Conservation (phyloP, 2,329 filamentous ascomycete species). For the Trichoderma sp. region DNA sequence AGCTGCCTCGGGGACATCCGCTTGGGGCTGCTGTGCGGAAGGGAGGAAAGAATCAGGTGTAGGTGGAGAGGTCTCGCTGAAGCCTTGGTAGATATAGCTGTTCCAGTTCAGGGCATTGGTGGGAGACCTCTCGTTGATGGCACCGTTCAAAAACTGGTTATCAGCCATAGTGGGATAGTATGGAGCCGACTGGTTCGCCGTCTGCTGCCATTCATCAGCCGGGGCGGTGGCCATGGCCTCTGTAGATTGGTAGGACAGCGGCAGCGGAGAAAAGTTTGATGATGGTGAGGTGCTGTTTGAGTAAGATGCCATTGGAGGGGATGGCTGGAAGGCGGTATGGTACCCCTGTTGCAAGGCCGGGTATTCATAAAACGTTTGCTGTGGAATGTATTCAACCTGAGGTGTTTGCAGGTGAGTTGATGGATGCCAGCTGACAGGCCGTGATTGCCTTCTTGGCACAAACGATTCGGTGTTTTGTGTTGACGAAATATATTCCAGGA, state of each 20-base stretch:
- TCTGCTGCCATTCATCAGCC: constrained; percentile 42
- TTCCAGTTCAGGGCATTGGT: constrained; percentile 46
- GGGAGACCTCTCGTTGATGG: constrained; percentile 21
- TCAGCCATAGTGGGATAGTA: constrained; percentile 33
- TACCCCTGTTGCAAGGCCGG: constrained; percentile 44
- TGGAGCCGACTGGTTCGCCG: constrained; percentile 36
- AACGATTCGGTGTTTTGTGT: constrained; percentile 16
- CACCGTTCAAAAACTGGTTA: constrained; percentile 29
- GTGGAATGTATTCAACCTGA: constrained; percentile 41
- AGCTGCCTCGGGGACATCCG: constrained; percentile 51
- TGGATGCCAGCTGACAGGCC: constrained; percentile 78
- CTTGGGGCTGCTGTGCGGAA: constrained; percentile 48
- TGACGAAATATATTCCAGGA: constrained; percentile 40
- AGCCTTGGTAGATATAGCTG: constrained; percentile 47
- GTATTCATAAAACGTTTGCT: constrained; percentile 45
- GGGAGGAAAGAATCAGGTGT: constrained; percentile 61
- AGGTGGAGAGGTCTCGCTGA: constrained; percentile 55
- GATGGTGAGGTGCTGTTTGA: constrained; percentile 61
- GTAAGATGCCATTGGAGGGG: constrained; percentile 56
- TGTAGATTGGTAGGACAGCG: constrained; percentile 48
- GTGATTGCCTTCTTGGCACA: constrained; percentile 39
- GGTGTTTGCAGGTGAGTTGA: constrained; percentile 52
- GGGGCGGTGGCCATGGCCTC: constrained; percentile 45
- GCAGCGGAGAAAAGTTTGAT: constrained; percentile 56
- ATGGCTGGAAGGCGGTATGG: constrained; percentile 46